Conservation (phyloP, 2,329 filamentous ascomycete species). For the Macrophomina phaseolina region DNA sequence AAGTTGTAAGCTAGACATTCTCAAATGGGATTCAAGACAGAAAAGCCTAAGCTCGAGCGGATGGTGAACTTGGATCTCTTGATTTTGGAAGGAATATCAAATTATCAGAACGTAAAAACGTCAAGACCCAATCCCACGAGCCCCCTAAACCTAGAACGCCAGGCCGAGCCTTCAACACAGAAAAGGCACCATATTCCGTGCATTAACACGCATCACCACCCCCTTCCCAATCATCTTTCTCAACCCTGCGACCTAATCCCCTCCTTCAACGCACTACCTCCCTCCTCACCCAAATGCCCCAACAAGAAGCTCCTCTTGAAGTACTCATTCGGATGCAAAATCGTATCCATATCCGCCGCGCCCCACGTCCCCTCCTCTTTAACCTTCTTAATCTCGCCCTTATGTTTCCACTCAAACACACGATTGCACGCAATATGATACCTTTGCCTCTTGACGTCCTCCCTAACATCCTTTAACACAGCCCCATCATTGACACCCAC, state of each 20-base stretch:
- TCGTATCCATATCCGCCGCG: conserved; percentile 83
- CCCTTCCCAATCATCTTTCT: not conserved
- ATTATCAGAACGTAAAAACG: not conserved
- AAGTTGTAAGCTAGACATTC: no score
- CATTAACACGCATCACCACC: not conserved
- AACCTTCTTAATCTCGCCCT: conserved; percentile 58
- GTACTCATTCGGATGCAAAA: conserved; percentile 96
- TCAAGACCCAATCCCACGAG: not conserved
- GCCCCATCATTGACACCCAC: conserved; percentile 81
- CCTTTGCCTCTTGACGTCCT: conserved; percentile 86
- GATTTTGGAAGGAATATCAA: not conserved
- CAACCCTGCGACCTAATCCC: conserved; percentile 8
- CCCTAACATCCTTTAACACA: conserved; percentile 79
- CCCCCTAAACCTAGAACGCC: not conserved
- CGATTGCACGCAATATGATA: conserved; percentile 97
- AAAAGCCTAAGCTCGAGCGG: no score
- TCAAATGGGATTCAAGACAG: no score
- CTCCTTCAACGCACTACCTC: conserved; percentile 32
- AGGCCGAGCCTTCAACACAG: not conserved
- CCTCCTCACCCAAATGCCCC: conserved; percentile 70
- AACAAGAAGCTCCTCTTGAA: conserved; percentile 93
- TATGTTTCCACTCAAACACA: conserved; percentile 89
- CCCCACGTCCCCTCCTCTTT: conserved; percentile 56
- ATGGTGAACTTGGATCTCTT: no score
- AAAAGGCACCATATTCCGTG: not conserved